Conservation (phyloP, 1,284 basidiomycete genomes). For the Puccinia hordei region DNA sequence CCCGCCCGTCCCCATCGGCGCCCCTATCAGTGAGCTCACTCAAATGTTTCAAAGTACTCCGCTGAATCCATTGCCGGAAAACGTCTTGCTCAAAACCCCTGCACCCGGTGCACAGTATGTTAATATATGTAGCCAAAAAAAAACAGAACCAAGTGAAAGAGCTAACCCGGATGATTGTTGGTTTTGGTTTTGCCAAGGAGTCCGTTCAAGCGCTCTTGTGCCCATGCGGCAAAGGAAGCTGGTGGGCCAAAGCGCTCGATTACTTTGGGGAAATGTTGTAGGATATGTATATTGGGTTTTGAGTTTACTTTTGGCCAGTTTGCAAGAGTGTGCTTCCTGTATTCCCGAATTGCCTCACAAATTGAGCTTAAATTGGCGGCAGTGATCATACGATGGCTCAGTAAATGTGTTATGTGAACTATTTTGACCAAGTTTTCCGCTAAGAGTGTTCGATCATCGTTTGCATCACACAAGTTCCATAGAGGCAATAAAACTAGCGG, state of each 20-base stretch:
- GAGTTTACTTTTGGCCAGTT: constrained; percentile 10
- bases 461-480: constrained; percentile 7
- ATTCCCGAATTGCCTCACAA: neutral
- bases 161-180: constrained; percentile 22
- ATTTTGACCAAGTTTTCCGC: constrained; percentile 1
- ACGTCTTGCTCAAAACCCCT: constrained; percentile 22
- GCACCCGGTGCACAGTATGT: neutral
- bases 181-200: constrained; percentile 13
- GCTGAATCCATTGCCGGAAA: constrained; percentile 15
- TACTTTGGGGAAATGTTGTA: constrained; percentile 16
- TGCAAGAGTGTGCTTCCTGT: constrained; percentile 8
- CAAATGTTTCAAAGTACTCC: neutral
- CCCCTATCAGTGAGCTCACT: neutral
- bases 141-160: neutral
- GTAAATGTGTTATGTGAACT: neutral
- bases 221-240: constrained; percentile 27
- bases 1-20: neutral
- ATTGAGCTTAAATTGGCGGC: neutral
- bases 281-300: constrained; percentile 25
- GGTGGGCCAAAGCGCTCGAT: constrained; percentile 35
- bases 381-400: constrained; percentile 14
- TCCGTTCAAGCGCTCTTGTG: constrained; percentile 20
- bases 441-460: neutral
- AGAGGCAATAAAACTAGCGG: constrained; percentile 2
- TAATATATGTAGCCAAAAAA: neutral